A percentile compares a stretch with the other conserved stretches of the same genome.
These are phyloP conservation scores for Suillus hirtellus DNA, from an alignment of 768 basidiomycete species.

Conservation along the genomic window DNA sequence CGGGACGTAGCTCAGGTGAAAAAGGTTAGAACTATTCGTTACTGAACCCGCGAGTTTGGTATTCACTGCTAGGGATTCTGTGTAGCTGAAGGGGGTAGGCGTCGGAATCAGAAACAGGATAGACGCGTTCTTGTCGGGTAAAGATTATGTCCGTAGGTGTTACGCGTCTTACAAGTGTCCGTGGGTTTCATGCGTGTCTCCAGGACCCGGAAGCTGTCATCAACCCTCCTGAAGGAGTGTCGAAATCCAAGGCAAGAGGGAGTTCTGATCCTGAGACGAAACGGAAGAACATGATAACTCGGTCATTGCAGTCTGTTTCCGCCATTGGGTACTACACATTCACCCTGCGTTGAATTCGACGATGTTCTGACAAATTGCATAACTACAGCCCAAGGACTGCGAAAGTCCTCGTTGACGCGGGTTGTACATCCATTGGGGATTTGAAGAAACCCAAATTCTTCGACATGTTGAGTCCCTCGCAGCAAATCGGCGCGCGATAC, in stretches of 20 bases:
- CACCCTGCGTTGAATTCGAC: neutral
- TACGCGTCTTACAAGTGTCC: slow-evolving; percentile 10
- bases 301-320: slow-evolving; percentile 39
- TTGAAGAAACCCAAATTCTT: slow-evolving; percentile 40
- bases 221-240: neutral
- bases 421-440: slow-evolving; percentile 46
- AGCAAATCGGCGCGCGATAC: slow-evolving; percentile 43
- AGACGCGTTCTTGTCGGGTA: slow-evolving; percentile 38
- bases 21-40: slow-evolving; percentile 26
- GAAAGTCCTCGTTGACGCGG: slow-evolving; percentile 48
- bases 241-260: slow-evolving; percentile 14
- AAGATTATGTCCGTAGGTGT: slow-evolving; percentile 38
- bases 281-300: slow-evolving; percentile 29
- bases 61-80: neutral
- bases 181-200: slow-evolving; percentile 2
- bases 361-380: neutral
- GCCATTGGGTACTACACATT: slow-evolving; percentile 46
- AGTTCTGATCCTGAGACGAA: slow-evolving; percentile 23
- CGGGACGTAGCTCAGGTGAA: slow-evolving; percentile 43
- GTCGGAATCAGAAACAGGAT: slow-evolving; percentile 47
- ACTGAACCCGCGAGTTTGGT: neutral
- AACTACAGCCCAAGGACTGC: slow-evolving; percentile 32
- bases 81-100: slow-evolving; percentile 36
- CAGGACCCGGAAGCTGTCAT: neutral
- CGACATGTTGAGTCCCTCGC: slow-evolving; percentile 37